Evolutionary conservation across 106 monocot genomes (phyloP).

Genomic region (Dioscorea dumetorum): DNA sequence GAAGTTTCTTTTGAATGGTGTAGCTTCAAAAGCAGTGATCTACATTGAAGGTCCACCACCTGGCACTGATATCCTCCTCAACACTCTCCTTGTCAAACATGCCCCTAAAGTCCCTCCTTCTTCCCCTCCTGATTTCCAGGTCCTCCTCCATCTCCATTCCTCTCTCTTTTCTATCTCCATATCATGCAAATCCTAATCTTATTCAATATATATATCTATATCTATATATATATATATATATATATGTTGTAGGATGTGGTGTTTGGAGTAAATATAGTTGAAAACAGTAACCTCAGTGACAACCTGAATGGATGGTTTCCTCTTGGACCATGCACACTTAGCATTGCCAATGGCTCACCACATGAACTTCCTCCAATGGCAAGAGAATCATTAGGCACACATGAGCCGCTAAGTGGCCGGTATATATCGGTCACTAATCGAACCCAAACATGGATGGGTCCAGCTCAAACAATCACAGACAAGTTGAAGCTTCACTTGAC

Average conservation of each 20-base stretch:
- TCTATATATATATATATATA: background rate
- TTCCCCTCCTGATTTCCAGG: constrained; percentile 58
- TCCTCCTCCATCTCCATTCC: background rate
- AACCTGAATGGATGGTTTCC: constrained; percentile 56
- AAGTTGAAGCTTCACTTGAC: constrained; percentile 47
- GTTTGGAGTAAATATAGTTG: constrained; percentile 54
- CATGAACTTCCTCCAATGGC: constrained; percentile 51
- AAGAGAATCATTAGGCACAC: constrained; percentile 42
- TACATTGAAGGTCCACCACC: constrained; percentile 85
- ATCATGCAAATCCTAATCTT: background rate
- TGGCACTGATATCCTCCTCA: constrained; percentile 68
- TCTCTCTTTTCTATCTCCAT: background rate
- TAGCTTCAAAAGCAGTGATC: constrained; percentile 54
- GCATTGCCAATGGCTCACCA: constrained; percentile 55
- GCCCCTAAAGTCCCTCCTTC: constrained; percentile 47
- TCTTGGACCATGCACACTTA: constrained; percentile 69
- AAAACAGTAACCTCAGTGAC: constrained; percentile 53
- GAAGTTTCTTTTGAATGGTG: constrained; percentile 76
- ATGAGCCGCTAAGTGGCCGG: constrained; percentile 37
- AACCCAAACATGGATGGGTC: constrained; percentile 83
- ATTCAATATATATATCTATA: background rate
- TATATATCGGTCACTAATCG: constrained; percentile 58
- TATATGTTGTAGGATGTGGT: constrained; percentile 34
- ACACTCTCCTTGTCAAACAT: constrained; percentile 69
- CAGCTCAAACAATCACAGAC: constrained; percentile 65